Evolutionary conservation across 2,329 filamentous ascomycete species (phyloP).

Genomic region (Purpureocillium lavendulum): DNA sequence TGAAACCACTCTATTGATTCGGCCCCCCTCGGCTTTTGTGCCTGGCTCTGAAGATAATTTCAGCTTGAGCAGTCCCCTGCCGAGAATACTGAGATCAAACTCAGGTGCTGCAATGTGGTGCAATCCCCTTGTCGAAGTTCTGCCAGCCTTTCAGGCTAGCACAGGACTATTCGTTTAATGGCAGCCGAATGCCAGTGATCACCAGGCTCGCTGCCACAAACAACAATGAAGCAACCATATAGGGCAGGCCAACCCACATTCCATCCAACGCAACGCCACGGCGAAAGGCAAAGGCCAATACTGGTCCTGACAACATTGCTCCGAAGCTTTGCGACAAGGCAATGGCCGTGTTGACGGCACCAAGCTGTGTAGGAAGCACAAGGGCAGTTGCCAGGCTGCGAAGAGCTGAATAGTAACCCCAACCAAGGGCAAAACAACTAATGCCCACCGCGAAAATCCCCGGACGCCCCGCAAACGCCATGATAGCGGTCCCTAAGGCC

Average conservation of each 20-base stretch:
- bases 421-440: not conserved
- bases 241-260: not conserved
- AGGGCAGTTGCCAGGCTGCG: not conserved
- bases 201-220: not conserved
- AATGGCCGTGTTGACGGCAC: not conserved
- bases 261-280: not conserved
- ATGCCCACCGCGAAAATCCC: not conserved
- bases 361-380: not conserved
- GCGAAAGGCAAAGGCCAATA: not conserved
- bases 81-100: no score
- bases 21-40: no score
- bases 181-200: not conserved
- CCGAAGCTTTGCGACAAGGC: not conserved
- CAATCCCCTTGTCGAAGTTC: no score
- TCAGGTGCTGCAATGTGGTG: no score
- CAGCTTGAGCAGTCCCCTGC: no score
- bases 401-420: not conserved
- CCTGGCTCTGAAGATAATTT: no score
- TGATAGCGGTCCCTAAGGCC: not conserved
- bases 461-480: not conserved
- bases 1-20: no score
- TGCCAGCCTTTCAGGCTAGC: no score
- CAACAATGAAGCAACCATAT: not conserved
- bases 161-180: no score
- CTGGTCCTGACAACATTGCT: not conserved